Evolutionary conservation across 768 basidiomycete species (phyloP), one percentile per base, ranked within the genome.

Genomic region (Lactarius quietus): DNA sequence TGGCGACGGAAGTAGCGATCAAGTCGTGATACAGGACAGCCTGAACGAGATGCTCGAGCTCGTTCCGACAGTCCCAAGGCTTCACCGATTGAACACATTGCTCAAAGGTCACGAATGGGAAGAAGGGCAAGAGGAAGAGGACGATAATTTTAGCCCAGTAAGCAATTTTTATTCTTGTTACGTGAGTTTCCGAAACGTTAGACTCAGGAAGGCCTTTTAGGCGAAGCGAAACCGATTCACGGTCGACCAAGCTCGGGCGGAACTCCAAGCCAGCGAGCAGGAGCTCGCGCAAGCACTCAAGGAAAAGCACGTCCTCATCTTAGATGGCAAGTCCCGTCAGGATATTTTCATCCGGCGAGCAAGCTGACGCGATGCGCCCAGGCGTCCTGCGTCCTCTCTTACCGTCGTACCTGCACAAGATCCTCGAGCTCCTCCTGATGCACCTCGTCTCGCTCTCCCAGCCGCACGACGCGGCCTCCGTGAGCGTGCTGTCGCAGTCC

Each of bases 21-120:
- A 77, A 1, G 78, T 92, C 12, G 83, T 89, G 60, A 88, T 97
- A 59, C 84, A 88, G 59, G 92, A 94, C 69, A 87, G 89, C 69
- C 77, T 94, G 36, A 88, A 86, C 70, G 89, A 97, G 70, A 82
- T 98, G 56, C 76, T 98, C 57, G 97, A 99, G 75, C 79, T 93
- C 23, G 81, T 84, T 0, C 89, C 89, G 0, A 76, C 81, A n/a
- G 84, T 95, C 0, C 92, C 96, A 10, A 88, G 83, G 70, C 73
- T 95, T 23, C 84, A 93, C 61, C 84, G 86, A 66, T 76, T 98
- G 23, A 75, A 78, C 1, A 75, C 76, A 0, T 74, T 92, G 12
- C 77, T 97, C 39, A 81, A 80, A 43, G 90, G 86, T 3, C 78
- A 79, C 65, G 83, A 86, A 58, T 95, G 92, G 73, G 85, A 89